These are phyloP conservation scores for Ascochyta clinopodiicola DNA, from an alignment of 2,329 filamentous ascomycete genomes.

Conservation along the genomic window DNA sequence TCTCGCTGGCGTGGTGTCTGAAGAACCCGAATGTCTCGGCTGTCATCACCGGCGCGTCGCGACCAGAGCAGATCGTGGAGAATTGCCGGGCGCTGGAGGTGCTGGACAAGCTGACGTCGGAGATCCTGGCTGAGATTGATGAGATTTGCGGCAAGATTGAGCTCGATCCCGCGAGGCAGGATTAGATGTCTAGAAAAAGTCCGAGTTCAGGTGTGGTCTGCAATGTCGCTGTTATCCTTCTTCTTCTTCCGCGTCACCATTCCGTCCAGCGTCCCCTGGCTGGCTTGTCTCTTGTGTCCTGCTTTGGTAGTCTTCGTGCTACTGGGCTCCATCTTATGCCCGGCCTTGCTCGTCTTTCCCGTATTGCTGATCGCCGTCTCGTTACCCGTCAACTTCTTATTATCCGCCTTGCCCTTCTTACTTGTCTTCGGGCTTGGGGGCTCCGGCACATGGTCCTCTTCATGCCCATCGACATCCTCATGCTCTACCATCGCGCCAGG, in stretches of 20 bases:
- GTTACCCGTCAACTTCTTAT: slow-evolving; percentile 66
- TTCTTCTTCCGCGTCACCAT: slow-evolving; percentile 43
- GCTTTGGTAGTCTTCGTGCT: slow-evolving; percentile 46
- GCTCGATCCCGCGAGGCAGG: slow-evolving; percentile 30
- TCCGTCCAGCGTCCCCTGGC: slow-evolving; percentile 54
- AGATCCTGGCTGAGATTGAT: slow-evolving; percentile 54
- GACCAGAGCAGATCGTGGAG: slow-evolving; percentile 41
- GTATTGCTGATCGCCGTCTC: slow-evolving; percentile 42
- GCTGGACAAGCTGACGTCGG: slow-evolving; percentile 53
- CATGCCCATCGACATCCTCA: slow-evolving; percentile 27
- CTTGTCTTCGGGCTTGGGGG: slow-evolving; percentile 19
- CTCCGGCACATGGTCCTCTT: slow-evolving; percentile 17
- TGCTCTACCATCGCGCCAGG: slow-evolving; percentile 48
- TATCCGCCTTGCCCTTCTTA: slow-evolving; percentile 57
- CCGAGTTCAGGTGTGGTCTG: slow-evolving; percentile 19
- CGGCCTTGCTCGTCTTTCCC: slow-evolving; percentile 50
- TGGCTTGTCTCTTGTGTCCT: slow-evolving; percentile 63
- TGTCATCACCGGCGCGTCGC: slow-evolving; percentile 38
- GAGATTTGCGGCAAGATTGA: slow-evolving; percentile 36
- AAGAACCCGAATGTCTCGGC: slow-evolving; percentile 45
- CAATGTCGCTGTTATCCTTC: slow-evolving; percentile 27
- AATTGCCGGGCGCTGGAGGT: slow-evolving; percentile 54
- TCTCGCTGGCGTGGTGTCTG: slow-evolving; percentile 46
- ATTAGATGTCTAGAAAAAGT: slow-evolving; percentile 9
- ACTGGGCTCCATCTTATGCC: slow-evolving; percentile 54